phyloP scores from a whole-genome alignment of 2,329 filamentous ascomycete genomes.

The Colletotrichum caudatum region DNA sequence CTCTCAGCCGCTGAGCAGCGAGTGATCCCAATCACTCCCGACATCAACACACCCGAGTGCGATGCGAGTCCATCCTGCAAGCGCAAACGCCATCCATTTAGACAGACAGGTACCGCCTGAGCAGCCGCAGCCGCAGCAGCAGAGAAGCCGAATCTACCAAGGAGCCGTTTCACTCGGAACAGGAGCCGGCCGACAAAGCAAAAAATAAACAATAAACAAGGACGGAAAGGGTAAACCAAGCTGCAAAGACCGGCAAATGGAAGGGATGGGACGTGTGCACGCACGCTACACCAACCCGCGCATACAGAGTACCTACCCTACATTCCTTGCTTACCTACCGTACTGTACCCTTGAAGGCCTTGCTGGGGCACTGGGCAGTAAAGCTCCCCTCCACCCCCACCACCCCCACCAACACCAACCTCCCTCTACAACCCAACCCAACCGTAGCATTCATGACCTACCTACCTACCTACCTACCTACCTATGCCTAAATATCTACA shows the following conservation, averaged over 20 bases:
- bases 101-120: slow-evolving; percentile 2
- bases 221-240: slow-evolving; percentile 12
- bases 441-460: too few species aligned
- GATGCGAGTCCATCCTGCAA: slow-evolving; percentile 27
- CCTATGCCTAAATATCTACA: too few species aligned
- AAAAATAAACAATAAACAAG: slow-evolving; percentile 3
- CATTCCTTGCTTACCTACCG: too few species aligned
- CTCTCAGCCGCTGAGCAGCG: slow-evolving; percentile 35
- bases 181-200: neutral
- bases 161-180: neutral
- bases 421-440: neutral
- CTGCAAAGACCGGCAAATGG: slow-evolving; percentile 16
- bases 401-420: slow-evolving; percentile 1
- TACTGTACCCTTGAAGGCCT: neutral
- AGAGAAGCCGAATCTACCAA: slow-evolving; percentile 28
- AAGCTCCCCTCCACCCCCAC: slow-evolving; percentile 14
- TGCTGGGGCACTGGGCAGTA: neutral
- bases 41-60: slow-evolving; percentile 18
- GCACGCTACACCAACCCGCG: neutral
- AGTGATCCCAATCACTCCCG: slow-evolving; percentile 35
- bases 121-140: neutral
- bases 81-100: slow-evolving; percentile 22
- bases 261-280: slow-evolving; percentile 18
- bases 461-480: too few species aligned
- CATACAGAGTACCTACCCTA: neutral